phyloP scores from a whole-genome alignment of 257 asterid species.

The Parsonsia alboflavescens region DNA sequence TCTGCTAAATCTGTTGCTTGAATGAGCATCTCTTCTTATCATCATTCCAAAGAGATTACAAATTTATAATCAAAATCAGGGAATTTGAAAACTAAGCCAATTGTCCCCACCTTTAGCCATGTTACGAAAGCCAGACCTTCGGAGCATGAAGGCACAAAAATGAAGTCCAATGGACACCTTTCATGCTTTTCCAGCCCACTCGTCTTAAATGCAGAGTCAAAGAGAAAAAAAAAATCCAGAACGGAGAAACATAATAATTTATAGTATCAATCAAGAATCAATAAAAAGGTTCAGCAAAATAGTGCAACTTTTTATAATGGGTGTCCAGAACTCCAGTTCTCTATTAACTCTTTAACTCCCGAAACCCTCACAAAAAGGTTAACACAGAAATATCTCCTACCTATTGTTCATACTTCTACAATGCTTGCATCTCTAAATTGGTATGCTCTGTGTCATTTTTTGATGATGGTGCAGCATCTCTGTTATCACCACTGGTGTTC shows the following conservation, averaged over 20 bases:
- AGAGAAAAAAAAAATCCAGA: background rate
- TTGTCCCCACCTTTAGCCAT: background rate
- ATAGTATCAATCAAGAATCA: background rate
- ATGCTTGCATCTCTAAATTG: constrained; percentile 71
- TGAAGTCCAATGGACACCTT: background rate
- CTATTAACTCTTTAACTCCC: background rate
- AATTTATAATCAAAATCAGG: too few relatives aligned
- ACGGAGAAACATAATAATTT: background rate
- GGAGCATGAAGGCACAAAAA: background rate
- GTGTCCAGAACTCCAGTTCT: background rate
- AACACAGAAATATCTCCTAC: background rate
- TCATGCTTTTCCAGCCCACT: background rate
- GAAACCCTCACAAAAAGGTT: background rate
- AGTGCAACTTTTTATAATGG: background rate
- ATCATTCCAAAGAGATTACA: background rate
- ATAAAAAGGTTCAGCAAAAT: background rate
- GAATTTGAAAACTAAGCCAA: background rate
- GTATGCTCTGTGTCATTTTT: constrained; percentile 44
- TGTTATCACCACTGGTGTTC: constrained; percentile 12
- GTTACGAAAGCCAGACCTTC: background rate
- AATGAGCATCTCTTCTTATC: background rate
- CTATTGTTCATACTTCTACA: constrained; percentile 22
- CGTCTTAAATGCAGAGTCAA: background rate
- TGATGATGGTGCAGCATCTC: constrained; percentile 40
- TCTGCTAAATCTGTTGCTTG: background rate